A percentile compares a stretch with the other conserved stretches of the same genome.
These are phyloP conservation scores for Chaetomidium leptoderma DNA, from an alignment of 495 filamentous ascomycete species.

Conservation along the genomic window DNA sequence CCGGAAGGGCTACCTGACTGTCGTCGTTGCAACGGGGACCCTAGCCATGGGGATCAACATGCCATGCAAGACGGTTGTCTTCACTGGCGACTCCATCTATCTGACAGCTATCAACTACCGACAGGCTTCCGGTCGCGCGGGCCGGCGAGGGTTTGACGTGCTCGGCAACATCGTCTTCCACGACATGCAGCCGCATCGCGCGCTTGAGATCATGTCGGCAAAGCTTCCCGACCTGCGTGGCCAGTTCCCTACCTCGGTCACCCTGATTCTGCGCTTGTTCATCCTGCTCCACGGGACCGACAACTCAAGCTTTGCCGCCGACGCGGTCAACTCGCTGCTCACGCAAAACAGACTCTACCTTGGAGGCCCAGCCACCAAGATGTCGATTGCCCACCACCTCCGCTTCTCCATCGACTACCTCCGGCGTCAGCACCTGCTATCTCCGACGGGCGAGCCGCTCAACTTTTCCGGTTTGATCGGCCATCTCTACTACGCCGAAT, in stretches of 20 bases:
- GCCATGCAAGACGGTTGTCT: slow-evolving; percentile 79
- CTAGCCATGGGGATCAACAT: slow-evolving; percentile 77
- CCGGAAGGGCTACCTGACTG: slow-evolving; percentile 63
- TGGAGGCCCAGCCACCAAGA: slow-evolving; percentile 55
- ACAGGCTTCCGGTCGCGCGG: slow-evolving; percentile 71
- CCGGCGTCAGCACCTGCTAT: slow-evolving; percentile 60
- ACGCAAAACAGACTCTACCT: slow-evolving; percentile 66
- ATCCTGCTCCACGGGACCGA: slow-evolving; percentile 61
- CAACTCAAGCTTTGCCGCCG: slow-evolving; percentile 54
- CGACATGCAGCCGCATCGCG: slow-evolving; percentile 50
- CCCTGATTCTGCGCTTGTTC: slow-evolving; percentile 64
- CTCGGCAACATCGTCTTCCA: slow-evolving; percentile 79
- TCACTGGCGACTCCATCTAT: slow-evolving; percentile 65
- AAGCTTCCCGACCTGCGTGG: slow-evolving; percentile 67
- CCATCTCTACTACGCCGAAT: slow-evolving; percentile 71
- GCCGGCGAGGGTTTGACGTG: slow-evolving; percentile 74
- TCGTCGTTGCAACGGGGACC: slow-evolving; percentile 75
- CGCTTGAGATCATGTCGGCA: slow-evolving; percentile 62
- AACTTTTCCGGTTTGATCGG: slow-evolving; percentile 64
- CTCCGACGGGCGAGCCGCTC: slow-evolving; percentile 53
- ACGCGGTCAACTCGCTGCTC: slow-evolving; percentile 60
- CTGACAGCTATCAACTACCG: slow-evolving; percentile 71
- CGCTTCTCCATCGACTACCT: slow-evolving; percentile 79
- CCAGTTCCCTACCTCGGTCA: slow-evolving; percentile 74
- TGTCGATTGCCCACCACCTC: slow-evolving; percentile 67